Base-by-base conservation (phyloP, 768 basidiomycete genomes). In the Lentinula lateritia region DNA sequence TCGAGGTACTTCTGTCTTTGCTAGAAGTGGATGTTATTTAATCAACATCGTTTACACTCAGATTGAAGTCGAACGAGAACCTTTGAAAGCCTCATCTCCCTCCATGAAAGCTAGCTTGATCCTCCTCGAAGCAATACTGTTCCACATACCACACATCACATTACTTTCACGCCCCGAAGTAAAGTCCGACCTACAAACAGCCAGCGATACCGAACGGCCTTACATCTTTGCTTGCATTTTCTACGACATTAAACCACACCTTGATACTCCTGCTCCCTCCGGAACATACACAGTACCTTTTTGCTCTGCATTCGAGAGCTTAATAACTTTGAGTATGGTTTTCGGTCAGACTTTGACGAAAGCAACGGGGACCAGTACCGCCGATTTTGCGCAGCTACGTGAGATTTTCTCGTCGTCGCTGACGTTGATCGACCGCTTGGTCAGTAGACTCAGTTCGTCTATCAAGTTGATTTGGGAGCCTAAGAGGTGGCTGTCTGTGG, bases 221-320 rank as follows among this genome's bases (percentile, higher is more conserved):
- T 82, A 84, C 61, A 68, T 74, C 9, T 89, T 88, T 67, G 84
- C 87, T 18, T 83, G 81, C 66, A 70, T 74, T 23, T 86, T 90
- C 69, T 93, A 90, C 70, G 82, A 76, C 16, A 74, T 87, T 39
- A 71, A 72, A 18, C 64, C 73, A 9, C 66, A 63, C 7, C 50
- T 68, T 6, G 50, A 66, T 34, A 58, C 69, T 15, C 52, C 63
- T 20, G 46, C 70, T 6, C 62, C 70, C 12, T 52, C 66, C 6
- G 58, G 70, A 23, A 69, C 74, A 13, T 72, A 74, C 18, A 66
- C 68, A 23, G 67, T 79, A 1, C 90, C 90, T 28, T 82, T 91
- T 66, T 69, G 77, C 16, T 79, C 84, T 15, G 76, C 79, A 12
- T 80, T 92, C 61, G 81, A 88, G 64, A 81, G 82, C 63, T 71